Evolutionary conservation across 1,284 basidiomycete species (phyloP).

Genomic region (Polyporus tsugae): DNA sequence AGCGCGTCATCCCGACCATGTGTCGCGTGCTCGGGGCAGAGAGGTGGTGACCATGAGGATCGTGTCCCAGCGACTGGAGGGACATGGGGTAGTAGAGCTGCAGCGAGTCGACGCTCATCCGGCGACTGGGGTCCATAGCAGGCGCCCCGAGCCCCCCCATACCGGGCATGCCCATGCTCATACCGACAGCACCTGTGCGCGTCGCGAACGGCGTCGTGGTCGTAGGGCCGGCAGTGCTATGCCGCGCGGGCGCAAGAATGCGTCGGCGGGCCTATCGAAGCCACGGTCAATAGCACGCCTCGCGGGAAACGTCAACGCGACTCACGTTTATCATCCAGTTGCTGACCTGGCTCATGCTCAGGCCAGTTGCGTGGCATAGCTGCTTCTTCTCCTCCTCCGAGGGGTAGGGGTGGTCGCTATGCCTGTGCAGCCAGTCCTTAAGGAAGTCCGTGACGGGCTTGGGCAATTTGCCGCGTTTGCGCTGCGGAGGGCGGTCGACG

Average conservation of each 20-base stretch:
- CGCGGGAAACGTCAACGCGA: slow-evolving; percentile 30
- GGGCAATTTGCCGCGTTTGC: slow-evolving; percentile 87
- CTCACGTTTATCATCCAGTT: slow-evolving; percentile 93
- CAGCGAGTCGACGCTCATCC: slow-evolving; percentile 61
- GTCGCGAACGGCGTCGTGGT: slow-evolving; percentile 71
- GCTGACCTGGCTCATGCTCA: slow-evolving; percentile 89
- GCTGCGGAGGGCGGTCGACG: slow-evolving; percentile 70
- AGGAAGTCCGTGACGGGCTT: slow-evolving; percentile 91
- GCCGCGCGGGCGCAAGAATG: slow-evolving; percentile 82
- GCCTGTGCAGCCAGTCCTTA: slow-evolving; percentile 90
- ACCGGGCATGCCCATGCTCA: slow-evolving; percentile 42
- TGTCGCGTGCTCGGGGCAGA: slow-evolving; percentile 37
- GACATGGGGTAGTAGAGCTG: slow-evolving; percentile 80
- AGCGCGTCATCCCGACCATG: slow-evolving; percentile 43
- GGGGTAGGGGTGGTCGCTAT: slow-evolving; percentile 90
- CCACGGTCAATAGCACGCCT: slow-evolving; percentile 12
- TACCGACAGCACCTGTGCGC: slow-evolving; percentile 42
- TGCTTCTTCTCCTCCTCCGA: slow-evolving; percentile 92
- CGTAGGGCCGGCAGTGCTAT: slow-evolving; percentile 74
- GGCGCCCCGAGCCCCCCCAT: slow-evolving; percentile 41
- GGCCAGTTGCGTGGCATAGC: slow-evolving; percentile 83
- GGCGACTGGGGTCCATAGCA: slow-evolving; percentile 44
- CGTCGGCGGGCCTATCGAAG: slow-evolving; percentile 72
- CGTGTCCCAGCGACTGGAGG: slow-evolving; percentile 57
- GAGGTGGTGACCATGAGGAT: slow-evolving; percentile 29